Percentiles rank a stretch among this genome's conserved stretches.
Conservation (phyloP, 2,329 filamentous ascomycete genomes). For the Sclerotinia sclerotiorum region DNA sequence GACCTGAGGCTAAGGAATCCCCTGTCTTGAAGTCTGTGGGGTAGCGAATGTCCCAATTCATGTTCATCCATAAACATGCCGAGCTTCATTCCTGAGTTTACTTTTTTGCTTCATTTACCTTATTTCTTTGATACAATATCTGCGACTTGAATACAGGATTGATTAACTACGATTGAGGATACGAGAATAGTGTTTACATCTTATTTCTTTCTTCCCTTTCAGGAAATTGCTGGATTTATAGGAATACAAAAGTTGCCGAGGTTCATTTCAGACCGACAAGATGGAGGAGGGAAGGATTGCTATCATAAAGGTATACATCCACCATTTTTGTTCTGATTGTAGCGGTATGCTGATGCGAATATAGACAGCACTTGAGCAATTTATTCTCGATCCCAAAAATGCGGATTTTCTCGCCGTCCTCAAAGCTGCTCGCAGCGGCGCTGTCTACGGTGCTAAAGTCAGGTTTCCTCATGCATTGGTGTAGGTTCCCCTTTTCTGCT, state of each 20-base stretch:
- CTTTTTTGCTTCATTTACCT: slow-evolving; percentile 8
- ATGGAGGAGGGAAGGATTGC: slow-evolving; percentile 29
- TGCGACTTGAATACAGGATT: not conserved
- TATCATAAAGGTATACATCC: slow-evolving; percentile 33
- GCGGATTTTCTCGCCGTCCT: slow-evolving; percentile 81
- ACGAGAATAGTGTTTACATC: not conserved
- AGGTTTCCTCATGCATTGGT: slow-evolving; percentile 97
- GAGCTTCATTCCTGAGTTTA: slow-evolving; percentile 28
- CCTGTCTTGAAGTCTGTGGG: slow-evolving; percentile 25
- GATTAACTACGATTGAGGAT: not conserved
- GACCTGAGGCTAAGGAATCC: slow-evolving; percentile 17
- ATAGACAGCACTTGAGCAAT: slow-evolving; percentile 60
- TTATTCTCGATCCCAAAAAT: slow-evolving; percentile 80
- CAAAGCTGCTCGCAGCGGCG: slow-evolving; percentile 94
- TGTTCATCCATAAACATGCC: slow-evolving; percentile 20
- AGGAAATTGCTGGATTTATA: slow-evolving; percentile 20
- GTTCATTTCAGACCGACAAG: slow-evolving; percentile 35
- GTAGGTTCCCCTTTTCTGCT: slow-evolving; percentile 44
- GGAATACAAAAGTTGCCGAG: slow-evolving; percentile 33
- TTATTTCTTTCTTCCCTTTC: not conserved
- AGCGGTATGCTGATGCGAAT: not conserved
- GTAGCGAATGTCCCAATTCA: slow-evolving; percentile 25
- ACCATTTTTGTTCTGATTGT: not conserved
- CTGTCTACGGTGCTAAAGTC: slow-evolving; percentile 95
- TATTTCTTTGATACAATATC: slow-evolving; percentile 11